These are phyloP conservation scores for Lachancea cidri DNA, from an alignment of 805 yeast genomes.

Conservation along the genomic window DNA sequence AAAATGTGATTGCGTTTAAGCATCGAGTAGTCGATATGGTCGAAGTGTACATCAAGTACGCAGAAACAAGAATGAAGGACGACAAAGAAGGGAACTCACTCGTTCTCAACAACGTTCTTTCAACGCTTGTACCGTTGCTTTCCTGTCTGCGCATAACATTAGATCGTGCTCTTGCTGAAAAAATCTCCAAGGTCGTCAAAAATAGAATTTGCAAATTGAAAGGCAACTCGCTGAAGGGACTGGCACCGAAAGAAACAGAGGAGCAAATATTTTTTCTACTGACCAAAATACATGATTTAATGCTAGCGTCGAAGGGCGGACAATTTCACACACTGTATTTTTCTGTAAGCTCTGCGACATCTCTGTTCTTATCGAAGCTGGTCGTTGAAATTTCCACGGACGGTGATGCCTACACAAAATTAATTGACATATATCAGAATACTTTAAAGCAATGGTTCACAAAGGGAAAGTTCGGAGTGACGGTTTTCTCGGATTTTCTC, in stretches of 20 bases:
- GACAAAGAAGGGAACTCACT: constrained; percentile 9
- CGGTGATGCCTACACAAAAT: constrained; percentile 36
- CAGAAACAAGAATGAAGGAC: constrained; percentile 22
- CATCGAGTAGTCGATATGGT: constrained; percentile 71
- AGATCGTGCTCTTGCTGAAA: constrained; percentile 65
- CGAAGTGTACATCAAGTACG: constrained; percentile 52
- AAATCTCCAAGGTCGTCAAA: constrained; percentile 69
- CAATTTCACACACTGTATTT: constrained; percentile 35
- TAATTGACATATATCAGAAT: constrained; percentile 52
- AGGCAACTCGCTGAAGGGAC: constrained; percentile 15
- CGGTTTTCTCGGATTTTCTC: constrained; percentile 68
- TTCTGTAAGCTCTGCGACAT: constrained; percentile 53
- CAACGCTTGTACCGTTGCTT: constrained; percentile 51
- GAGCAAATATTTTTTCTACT: not conserved
- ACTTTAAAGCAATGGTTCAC: constrained; percentile 59
- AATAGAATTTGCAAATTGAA: constrained; percentile 50
- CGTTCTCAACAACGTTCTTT: constrained; percentile 34
- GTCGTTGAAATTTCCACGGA: constrained; percentile 34
- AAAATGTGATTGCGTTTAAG: constrained; percentile 74
- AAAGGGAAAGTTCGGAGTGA: constrained; percentile 25
- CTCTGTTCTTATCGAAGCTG: constrained; percentile 54
- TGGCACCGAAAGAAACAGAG: constrained; percentile 17
- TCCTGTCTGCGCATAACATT: constrained; percentile 58
- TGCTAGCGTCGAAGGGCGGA: constrained; percentile 34
- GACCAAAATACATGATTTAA: constrained; percentile 40